phyloP scores from a whole-genome alignment of 31 red algal genomes.

The Odonthalia washingtoniensis region DNA sequence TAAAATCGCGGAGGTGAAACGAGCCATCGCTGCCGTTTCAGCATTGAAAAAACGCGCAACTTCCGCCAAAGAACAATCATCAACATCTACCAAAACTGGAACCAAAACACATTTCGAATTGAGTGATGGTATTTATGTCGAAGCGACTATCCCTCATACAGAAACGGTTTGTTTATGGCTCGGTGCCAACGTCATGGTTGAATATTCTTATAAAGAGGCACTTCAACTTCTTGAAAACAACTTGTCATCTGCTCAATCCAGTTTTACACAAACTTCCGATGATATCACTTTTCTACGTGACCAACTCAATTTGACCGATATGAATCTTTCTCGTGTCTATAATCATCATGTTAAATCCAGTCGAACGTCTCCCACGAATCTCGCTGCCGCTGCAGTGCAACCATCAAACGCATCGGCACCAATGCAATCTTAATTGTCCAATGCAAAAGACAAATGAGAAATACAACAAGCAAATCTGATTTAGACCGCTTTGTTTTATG shows the following conservation, averaged over 20 bases:
- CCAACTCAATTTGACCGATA: conserved; percentile 93
- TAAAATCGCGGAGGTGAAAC: conserved; percentile 80
- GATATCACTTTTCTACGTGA: conserved; percentile 85
- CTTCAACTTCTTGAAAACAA: conserved; percentile 83
- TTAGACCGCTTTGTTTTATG: too few species aligned
- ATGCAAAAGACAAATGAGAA: too few species aligned
- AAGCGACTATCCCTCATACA: conserved; percentile 63
- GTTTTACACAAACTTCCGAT: conserved; percentile 52
- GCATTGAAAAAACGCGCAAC: conserved; percentile 51
- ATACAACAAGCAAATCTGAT: too few species aligned
- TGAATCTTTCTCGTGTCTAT: conserved; percentile 96
- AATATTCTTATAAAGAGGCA: conserved; percentile 92
- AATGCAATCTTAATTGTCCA: conserved; percentile 7
- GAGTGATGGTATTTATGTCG: conserved; percentile 75
- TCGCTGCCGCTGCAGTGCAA: neutral
- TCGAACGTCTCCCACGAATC: neutral
- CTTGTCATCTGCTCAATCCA: conserved; percentile 64
- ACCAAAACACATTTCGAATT: conserved; percentile 84
- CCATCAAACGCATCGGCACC: neutral
- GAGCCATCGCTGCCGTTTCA: conserved; percentile 71
- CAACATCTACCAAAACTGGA: neutral
- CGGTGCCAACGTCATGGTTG: conserved; percentile 97
- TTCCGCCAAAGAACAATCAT: conserved; percentile 41
- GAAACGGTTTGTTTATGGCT: conserved; percentile 86
- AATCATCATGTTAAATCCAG: conserved; percentile 77